phyloP scores from a whole-genome alignment of 2,329 filamentous ascomycete genomes.

The Helotiales sp. region DNA sequence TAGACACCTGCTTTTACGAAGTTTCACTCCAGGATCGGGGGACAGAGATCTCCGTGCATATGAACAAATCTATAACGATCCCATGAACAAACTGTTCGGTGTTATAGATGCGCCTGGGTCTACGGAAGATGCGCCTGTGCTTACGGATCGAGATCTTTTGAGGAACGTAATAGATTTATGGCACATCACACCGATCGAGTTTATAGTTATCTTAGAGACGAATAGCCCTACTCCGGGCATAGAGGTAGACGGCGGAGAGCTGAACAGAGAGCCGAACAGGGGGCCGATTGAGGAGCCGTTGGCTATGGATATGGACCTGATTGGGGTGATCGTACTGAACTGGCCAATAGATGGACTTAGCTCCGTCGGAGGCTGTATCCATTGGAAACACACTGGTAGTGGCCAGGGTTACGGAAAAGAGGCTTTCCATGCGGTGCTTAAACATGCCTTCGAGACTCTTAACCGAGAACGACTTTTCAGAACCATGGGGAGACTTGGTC shows the following conservation, averaged over 20 bases:
- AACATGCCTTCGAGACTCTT: neutral
- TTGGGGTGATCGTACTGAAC: neutral
- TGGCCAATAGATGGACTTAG: neutral
- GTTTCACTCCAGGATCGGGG: neutral
- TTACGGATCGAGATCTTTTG: too few species aligned
- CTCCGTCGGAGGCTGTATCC: neutral
- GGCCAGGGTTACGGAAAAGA: neutral
- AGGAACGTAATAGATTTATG: neutral
- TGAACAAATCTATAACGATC: neutral
- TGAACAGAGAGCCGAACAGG: too few species aligned
- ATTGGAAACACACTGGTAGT: neutral
- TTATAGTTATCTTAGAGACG: neutral
- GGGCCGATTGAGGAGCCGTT: too few species aligned
- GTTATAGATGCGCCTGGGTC: neutral
- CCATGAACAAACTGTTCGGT: neutral
- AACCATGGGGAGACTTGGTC: neutral
- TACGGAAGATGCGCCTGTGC: too few species aligned
- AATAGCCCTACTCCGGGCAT: neutral
- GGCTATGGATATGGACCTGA: too few species aligned
- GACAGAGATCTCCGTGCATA: neutral
- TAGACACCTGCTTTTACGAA: neutral
- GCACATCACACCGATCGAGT: neutral
- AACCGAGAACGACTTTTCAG: neutral
- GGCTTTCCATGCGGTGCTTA: neutral
- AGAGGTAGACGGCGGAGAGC: neutral